Evolutionary conservation across 805 yeast genomes (phyloP).

Genomic region (Kodamaea neixiangensis): DNA sequence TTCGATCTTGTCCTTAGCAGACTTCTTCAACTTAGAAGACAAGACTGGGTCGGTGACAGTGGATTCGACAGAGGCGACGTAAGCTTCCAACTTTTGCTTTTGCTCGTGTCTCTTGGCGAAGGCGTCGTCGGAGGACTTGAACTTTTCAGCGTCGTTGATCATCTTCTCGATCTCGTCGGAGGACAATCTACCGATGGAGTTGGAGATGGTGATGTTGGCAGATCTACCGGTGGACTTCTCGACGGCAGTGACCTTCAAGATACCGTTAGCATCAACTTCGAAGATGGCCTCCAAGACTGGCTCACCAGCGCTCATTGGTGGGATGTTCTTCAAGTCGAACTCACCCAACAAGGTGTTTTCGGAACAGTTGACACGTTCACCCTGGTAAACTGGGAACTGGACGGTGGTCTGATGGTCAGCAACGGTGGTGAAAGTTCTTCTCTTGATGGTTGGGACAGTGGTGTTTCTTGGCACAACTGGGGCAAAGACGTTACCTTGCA

Average conservation of each 20-base stretch:
- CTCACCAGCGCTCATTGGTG: constrained; percentile 53
- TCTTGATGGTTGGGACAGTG: constrained; percentile 52
- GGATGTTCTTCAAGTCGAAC: constrained; percentile 52
- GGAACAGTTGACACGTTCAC: constrained; percentile 53
- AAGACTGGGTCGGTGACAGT: constrained; percentile 98
- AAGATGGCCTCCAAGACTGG: constrained; percentile 52
- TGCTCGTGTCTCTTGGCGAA: constrained; percentile 99
- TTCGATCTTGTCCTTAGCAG: constrained; percentile 96
- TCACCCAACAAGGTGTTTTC: constrained; percentile 54
- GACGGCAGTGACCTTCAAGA: constrained; percentile 51
- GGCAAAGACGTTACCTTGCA: constrained; percentile 53
- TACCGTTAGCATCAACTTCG: constrained; percentile 53
- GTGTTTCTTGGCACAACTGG: constrained; percentile 55
- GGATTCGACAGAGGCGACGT: constrained; percentile 86
- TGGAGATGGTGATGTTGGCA: constrained; percentile 51
- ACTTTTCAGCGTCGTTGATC: constrained; percentile 51
- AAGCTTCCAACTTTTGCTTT: constrained; percentile 98
- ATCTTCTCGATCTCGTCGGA: constrained; percentile 51
- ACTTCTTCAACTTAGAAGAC: constrained; percentile 96
- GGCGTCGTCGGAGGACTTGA: constrained; percentile 98
- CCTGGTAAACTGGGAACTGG: constrained; percentile 54
- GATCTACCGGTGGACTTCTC: constrained; percentile 53
- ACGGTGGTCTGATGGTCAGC: constrained; percentile 53
- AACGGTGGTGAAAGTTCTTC: constrained; percentile 54
- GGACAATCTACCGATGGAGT: constrained; percentile 52